Evolutionary conservation across 257 asterid species (phyloP), one percentile per base, ranked within the genome.

Genomic region (Nicotiana knightiana): DNA sequence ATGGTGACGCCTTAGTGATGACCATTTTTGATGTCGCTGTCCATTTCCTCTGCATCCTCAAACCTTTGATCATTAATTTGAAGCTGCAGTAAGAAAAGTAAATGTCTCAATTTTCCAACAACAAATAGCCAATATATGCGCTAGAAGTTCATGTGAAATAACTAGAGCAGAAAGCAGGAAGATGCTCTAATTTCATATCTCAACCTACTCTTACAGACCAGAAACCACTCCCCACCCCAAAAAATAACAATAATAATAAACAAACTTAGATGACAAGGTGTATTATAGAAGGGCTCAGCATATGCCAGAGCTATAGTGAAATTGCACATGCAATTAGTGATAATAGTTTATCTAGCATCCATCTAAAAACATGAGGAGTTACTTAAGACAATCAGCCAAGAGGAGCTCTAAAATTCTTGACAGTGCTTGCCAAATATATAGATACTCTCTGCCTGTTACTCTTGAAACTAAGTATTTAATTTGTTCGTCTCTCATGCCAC

Each of bases 41-140:
- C 96, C 89, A 87, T 91, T 85, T 96, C 99, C 76, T 94, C 97
- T 1, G 99, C 99, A 86, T 96, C 99, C 85, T 94, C 96, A 82
- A 96, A 93, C 65, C 97, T 92, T 57, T 83, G 87, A 85, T 96
- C 99, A 57, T 93, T 90, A 85, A 96, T 90, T 76, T 92, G 97
- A 86, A 96, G 99, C 99, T 96, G 89, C 91, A 89, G 37, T 30
- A 51, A 66, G 66, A 55, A 82, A 39, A 59, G 13, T 59, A 80
- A 10, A 11, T 8, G 11, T 10, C 57, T 77, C 35, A 53, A 21
- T 17, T 68, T 54, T 48, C 39, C 43, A 18, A 39, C 18, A 15
- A 26, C 28, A 10, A 32, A 26, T 21, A 57, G 12, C 26, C 57
- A n/a, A 80, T 65, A 66, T 43, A n/a, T 70, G 77, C 15, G 21